Conservation (phyloP, 106 monocot genomes). For the Dioscorea zingiberensis region DNA sequence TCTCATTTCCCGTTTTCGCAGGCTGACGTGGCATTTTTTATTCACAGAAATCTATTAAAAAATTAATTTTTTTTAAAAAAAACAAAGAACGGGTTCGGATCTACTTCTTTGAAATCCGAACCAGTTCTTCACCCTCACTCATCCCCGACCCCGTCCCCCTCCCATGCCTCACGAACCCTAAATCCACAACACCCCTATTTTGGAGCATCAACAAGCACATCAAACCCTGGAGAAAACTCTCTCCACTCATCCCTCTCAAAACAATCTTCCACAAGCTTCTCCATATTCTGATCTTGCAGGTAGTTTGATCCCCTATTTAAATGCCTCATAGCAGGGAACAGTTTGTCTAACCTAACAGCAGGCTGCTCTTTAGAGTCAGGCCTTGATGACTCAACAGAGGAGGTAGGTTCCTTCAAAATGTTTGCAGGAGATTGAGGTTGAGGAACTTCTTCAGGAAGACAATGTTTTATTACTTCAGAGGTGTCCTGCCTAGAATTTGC, state of each 20-base stretch:
- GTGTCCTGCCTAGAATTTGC: slow-evolving; percentile 11
- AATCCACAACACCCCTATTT: too few relatives aligned
- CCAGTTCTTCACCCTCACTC: too few relatives aligned
- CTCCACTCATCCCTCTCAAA: slow-evolving; percentile 30
- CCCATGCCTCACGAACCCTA: too few relatives aligned
- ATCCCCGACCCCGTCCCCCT: too few relatives aligned
- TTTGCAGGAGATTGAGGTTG: slow-evolving; percentile 2
- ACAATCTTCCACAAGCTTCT: slow-evolving; percentile 18
- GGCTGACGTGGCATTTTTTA: too few relatives aligned
- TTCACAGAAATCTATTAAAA: too few relatives aligned
- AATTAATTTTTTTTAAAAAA: too few relatives aligned
- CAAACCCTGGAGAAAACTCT: slow-evolving; percentile 58
- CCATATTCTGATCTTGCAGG: slow-evolving; percentile 22
- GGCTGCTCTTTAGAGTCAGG: slow-evolving; percentile 23
- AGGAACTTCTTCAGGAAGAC: slow-evolving; percentile 1
- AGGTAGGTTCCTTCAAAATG: slow-evolving; percentile 10
- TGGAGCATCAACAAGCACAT: slow-evolving; percentile 49
- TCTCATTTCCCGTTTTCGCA: too few relatives aligned
- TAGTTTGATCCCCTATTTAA: slow-evolving; percentile 9
- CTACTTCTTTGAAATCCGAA: too few relatives aligned
- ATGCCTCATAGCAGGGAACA: slow-evolving; percentile 4
- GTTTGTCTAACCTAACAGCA: slow-evolving; percentile 9
- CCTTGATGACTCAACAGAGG: slow-evolving; percentile 21
- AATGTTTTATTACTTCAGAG: slow-evolving; percentile 11
- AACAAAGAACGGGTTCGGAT: too few relatives aligned